Percentiles rank a stretch among this genome's conserved stretches.
Evolutionary conservation across 176 grass and related monocot genomes (phyloP).

Genomic region (Oryza punctata): DNA sequence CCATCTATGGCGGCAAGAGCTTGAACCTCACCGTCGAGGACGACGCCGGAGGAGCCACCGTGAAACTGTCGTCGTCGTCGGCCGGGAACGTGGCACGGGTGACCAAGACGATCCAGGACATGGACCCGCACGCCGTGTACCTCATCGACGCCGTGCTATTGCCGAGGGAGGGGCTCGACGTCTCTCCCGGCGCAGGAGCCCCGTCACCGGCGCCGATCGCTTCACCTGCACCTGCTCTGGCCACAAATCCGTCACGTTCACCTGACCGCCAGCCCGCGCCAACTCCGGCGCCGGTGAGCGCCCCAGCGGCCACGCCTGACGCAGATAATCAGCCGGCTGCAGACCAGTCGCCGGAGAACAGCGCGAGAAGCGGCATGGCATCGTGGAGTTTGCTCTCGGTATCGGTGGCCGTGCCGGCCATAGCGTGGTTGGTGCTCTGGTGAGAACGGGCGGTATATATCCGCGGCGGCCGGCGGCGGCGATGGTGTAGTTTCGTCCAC

Average conservation of each 20-base stretch:
- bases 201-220: not conserved
- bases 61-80: slow-evolving; percentile 7
- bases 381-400: slow-evolving; percentile 29
- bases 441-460: not conserved
- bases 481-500: not conserved
- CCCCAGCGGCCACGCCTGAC: too few species aligned
- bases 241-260: not conserved
- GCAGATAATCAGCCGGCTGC: not conserved
- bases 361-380: not conserved
- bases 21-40: slow-evolving; percentile 34
- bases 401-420: not conserved
- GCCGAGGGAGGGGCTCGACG: not conserved
- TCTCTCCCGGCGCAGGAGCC: not conserved
- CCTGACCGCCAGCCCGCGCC: not conserved
- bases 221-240: too few species aligned
- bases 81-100: not conserved
- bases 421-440: slow-evolving; percentile 10
- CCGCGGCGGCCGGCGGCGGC: not conserved
- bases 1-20: slow-evolving; percentile 25
- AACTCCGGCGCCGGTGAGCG: too few species aligned
- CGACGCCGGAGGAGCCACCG: not conserved
- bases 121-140: slow-evolving; percentile 28
- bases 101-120: slow-evolving; percentile 13
- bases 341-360: not conserved
- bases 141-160: slow-evolving; percentile 46